Conservation (phyloP, 768 basidiomycete species). For the Suillus cothurnatus region DNA sequence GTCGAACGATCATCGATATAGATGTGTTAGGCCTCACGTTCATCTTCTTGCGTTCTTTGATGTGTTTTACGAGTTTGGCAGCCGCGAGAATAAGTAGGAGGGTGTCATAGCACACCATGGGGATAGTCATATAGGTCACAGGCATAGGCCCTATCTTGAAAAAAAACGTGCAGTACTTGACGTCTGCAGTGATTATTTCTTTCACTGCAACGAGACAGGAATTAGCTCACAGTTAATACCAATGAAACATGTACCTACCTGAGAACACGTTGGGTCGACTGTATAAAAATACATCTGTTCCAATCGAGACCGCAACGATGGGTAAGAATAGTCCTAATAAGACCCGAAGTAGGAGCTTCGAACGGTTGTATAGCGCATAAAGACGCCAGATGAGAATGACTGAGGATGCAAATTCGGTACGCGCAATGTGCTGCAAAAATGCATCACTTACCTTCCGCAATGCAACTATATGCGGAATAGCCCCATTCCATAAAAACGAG, state of each 20-base stretch:
- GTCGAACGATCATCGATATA: background rate
- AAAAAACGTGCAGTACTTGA: background rate
- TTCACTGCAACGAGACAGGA: background rate
- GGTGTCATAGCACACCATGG: background rate
- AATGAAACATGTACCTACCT: background rate
- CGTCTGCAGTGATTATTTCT: background rate
- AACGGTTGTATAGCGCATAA: background rate
- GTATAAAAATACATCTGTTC: background rate
- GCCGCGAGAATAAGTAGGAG: background rate
- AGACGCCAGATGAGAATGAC: constrained; percentile 3
- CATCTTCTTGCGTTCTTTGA: background rate
- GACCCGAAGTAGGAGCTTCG: background rate
- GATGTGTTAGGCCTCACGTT: background rate
- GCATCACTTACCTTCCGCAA: background rate
- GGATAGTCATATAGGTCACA: background rate
- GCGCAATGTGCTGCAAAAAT: background rate
- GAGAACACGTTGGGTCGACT: background rate
- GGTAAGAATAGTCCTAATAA: background rate
- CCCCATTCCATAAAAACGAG: background rate
- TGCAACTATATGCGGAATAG: background rate
- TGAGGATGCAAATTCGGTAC: background rate
- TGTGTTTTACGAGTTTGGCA: background rate
- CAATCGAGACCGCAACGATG: background rate
- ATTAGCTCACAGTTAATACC: background rate
- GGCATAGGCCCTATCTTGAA: background rate